phyloP scores from a whole-genome alignment of 2,329 filamentous ascomycete species.

The Ophiostoma pallidulum region DNA sequence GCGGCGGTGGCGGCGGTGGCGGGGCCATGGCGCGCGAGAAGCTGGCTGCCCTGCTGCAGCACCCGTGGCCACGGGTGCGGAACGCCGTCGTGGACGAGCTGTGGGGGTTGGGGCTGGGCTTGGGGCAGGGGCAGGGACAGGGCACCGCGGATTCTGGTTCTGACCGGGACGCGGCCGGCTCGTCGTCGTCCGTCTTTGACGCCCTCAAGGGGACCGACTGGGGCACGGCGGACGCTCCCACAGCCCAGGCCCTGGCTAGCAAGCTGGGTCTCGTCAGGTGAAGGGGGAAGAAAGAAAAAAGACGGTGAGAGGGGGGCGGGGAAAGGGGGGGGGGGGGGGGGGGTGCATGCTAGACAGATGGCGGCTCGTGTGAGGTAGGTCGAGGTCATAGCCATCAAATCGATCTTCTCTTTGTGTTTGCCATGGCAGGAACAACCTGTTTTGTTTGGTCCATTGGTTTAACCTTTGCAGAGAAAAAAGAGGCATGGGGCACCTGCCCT shows the following conservation, averaged over 20 bases:
- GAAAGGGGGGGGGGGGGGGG: too few species aligned
- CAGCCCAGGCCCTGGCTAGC: conserved; percentile 34
- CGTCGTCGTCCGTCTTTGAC: not conserved
- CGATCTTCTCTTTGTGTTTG: too few species aligned
- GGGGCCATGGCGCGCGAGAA: conserved; percentile 53
- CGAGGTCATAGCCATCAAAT: too few species aligned
- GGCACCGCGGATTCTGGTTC: not conserved
- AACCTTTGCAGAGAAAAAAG: too few species aligned
- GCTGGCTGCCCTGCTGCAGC: conserved; percentile 61
- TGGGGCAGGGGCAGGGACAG: conserved; percentile 22
- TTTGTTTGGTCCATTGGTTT: too few species aligned
- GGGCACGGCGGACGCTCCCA: conserved; percentile 41
- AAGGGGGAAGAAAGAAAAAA: too few species aligned
- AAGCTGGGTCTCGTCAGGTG: conserved; percentile 26
- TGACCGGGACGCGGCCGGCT: not conserved
- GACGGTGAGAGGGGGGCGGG: too few species aligned
- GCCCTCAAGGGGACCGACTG: conserved; percentile 46
- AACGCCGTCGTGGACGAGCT: conserved; percentile 51
- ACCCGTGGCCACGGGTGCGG: conserved; percentile 72
- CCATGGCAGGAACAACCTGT: too few species aligned
- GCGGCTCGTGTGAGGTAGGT: too few species aligned
- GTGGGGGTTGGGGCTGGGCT: conserved; percentile 34
- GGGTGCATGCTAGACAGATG: too few species aligned
- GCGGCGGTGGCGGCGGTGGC: conserved; percentile 23
- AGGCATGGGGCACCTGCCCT: too few species aligned